These are phyloP conservation scores for Epichloe sibirici DNA, from an alignment of 2,329 filamentous ascomycete species.

Conservation along the genomic window DNA sequence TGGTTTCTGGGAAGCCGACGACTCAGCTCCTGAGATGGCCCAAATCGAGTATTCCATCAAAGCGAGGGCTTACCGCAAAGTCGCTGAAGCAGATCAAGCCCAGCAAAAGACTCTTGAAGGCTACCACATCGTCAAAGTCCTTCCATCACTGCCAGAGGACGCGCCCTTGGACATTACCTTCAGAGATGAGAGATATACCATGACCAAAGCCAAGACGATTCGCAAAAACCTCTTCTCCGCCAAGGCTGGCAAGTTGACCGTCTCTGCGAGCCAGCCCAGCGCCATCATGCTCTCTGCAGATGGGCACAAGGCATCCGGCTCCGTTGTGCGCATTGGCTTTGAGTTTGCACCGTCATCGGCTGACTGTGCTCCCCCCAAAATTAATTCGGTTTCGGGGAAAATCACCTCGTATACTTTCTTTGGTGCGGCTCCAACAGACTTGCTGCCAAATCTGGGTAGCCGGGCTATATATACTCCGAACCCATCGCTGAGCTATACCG, in stretches of 20 bases:
- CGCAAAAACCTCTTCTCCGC: constrained; percentile 39
- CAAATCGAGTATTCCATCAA: constrained; percentile 40
- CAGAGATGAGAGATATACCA: constrained; percentile 35
- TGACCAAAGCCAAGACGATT: constrained; percentile 38
- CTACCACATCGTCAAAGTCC: constrained; percentile 35
- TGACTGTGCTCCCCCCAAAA: constrained; percentile 35
- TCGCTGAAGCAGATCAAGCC: not conserved
- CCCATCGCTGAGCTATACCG: constrained; percentile 34
- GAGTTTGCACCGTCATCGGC: constrained; percentile 33
- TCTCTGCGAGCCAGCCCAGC: constrained; percentile 31
- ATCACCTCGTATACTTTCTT: constrained; percentile 41
- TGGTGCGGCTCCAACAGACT: constrained; percentile 30
- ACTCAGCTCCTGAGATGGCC: constrained; percentile 43
- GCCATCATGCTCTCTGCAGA: constrained; percentile 40
- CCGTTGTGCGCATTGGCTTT: constrained; percentile 32
- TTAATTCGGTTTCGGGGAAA: constrained; percentile 38
- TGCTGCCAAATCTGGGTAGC: constrained; percentile 39
- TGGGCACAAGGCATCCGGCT: constrained; percentile 29
- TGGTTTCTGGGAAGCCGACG: constrained; percentile 40
- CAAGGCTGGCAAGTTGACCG: constrained; percentile 38
- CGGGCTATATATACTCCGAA: constrained; percentile 27
- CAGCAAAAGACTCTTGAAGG: constrained; percentile 26
- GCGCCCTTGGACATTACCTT: constrained; percentile 37
- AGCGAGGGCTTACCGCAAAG: constrained; percentile 27
- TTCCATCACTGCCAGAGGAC: constrained; percentile 37